phyloP scores from a whole-genome alignment of 2,329 filamentous ascomycete species.

The Fusarium tanahbumbuense region DNA sequence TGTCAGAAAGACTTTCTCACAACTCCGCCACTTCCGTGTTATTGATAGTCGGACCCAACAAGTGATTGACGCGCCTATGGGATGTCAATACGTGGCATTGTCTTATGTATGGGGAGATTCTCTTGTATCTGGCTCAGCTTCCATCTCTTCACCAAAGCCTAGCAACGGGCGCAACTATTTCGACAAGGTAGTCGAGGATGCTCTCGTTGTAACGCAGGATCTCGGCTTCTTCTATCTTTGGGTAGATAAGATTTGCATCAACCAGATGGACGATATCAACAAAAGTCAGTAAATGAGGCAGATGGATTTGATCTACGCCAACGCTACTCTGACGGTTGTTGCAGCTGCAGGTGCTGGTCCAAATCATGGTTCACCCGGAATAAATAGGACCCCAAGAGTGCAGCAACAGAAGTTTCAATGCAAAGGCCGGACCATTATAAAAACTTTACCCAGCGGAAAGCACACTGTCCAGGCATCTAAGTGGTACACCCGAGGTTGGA shows the following conservation, averaged over 20 bases:
- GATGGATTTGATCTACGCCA: background rate
- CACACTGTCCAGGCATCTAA: background rate
- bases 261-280: background rate
- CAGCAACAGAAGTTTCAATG: background rate
- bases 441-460: background rate
- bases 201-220: background rate
- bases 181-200: background rate
- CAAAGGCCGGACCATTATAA: background rate
- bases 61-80: background rate
- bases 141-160: fast-evolving
- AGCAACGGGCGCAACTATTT: too few species aligned
- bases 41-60: background rate
- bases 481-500: background rate
- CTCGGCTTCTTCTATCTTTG: background rate
- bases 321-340: background rate
- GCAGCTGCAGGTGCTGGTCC: background rate
- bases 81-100: background rate
- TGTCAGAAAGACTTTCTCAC: fast-evolving
- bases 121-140: background rate
- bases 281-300: background rate
- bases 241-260: background rate
- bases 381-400: background rate
- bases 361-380: background rate
- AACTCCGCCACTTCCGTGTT: background rate
- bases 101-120: background rate